phyloP scores from a whole-genome alignment of 163 green algal species.

The Volvox carteri region DNA sequence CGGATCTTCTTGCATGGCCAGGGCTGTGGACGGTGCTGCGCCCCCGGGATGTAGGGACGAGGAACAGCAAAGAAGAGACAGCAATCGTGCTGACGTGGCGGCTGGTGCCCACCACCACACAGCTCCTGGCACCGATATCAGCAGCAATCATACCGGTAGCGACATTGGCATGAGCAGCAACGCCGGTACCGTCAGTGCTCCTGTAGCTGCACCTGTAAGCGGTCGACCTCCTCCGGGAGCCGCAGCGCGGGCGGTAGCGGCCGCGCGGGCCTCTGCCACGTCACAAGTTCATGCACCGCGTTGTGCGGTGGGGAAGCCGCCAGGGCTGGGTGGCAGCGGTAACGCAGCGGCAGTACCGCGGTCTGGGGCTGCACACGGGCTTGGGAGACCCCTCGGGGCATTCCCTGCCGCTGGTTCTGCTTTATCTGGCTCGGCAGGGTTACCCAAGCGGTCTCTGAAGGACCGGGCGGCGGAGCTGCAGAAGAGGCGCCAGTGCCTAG shows the following conservation, averaged over 20 bases:
- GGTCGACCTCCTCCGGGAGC: not conserved
- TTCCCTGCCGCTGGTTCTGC: no score
- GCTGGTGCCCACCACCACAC: no score
- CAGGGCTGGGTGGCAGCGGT: not conserved
- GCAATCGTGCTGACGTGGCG: no score
- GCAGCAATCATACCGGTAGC: no score
- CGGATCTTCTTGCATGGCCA: no score
- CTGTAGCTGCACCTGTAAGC: no score
- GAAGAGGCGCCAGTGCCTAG: not conserved
- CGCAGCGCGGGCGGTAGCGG: conserved; percentile 17
- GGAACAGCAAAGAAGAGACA: no score
- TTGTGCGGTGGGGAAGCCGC: not conserved
- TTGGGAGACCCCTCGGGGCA: not conserved
- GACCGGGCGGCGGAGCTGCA: conserved; percentile 33
- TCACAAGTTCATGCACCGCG: not conserved
- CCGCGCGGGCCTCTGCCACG: not conserved
- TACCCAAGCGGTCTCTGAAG: conserved; percentile 27
- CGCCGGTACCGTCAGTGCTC: not conserved
- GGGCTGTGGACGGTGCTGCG: no score
- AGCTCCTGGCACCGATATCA: no score
- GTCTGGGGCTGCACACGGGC: not conserved
- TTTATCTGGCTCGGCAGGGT: not conserved
- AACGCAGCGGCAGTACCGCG: not conserved
- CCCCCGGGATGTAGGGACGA: no score
- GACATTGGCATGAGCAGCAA: not conserved